Evolutionary conservation across 2,329 filamentous ascomycete species (phyloP), one percentile per base, ranked within the genome.

Genomic region (Neonectria sp.): DNA sequence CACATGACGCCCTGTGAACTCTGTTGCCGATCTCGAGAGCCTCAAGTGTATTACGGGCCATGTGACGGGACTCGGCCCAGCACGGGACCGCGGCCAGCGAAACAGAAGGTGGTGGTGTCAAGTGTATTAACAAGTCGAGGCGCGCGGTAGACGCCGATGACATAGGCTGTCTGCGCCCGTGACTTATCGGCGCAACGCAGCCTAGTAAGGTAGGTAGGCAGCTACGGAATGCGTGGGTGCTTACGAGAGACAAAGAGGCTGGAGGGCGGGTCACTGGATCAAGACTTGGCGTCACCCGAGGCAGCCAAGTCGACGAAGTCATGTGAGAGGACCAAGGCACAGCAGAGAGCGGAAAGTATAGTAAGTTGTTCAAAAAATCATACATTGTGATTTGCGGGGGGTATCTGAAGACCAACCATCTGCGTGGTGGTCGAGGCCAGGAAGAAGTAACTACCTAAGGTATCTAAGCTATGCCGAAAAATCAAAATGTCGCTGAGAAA

Each of bases 381-480:
- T 52, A 27, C 35, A 56, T 52, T 65, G 63, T 65, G 56, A 59
- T 61, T 53, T 45, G 55, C 55, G 46, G 17, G 29, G 63, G 63
- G 63, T 65, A 65, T 65, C 63, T 61, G 45, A 37, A 33, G 58
- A 57, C 46, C 56, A 31, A 35, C 57, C 63, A 55, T 21, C 62
- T 43, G 29, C 33, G 24, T 27, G 58, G 52, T 37, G 57, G 55
- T 65, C 63, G 24, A 55, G 37, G 21, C 24, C 43, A 33, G 24
- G 40, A 52, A 17, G 45, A 53, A 65, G 49, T 56, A 65, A 65
- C 63, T 65, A 65, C 52, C 57, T 65, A 65, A 52, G 63, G 63
- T 65, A 65, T 65, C 57, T 65, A 65, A 57, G 56, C 63, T 65
- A 65, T 61, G 61, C 55, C 61, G 48, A 29, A 53, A 25, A 31